phyloP scores from a whole-genome alignment of 768 basidiomycete genomes.

The Gyrodon lividus region DNA sequence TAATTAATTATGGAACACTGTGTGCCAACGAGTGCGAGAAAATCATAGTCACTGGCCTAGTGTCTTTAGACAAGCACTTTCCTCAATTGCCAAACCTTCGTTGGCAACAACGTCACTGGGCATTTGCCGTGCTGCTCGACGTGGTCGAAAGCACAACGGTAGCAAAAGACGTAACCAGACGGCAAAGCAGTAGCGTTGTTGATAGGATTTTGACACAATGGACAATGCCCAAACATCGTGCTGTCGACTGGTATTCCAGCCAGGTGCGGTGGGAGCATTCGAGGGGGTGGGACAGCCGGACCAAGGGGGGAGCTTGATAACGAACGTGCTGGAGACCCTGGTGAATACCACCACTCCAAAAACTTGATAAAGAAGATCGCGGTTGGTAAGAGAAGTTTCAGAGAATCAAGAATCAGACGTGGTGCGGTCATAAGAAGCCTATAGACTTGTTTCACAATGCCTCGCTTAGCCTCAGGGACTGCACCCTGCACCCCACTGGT shows the following conservation, averaged over 20 bases:
- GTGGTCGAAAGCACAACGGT: slow-evolving; percentile 83
- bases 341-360: slow-evolving; percentile 99
- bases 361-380: slow-evolving; percentile 96
- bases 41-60: neutral
- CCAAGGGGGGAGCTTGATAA: slow-evolving; percentile 60
- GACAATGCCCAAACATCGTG: slow-evolving; percentile 77
- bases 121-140: slow-evolving; percentile 77
- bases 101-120: slow-evolving; percentile 81
- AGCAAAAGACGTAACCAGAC: slow-evolving; percentile 94
- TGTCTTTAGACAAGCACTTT: slow-evolving; percentile 72
- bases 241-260: slow-evolving; percentile 64
- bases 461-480: slow-evolving; percentile 28
- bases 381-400: slow-evolving; percentile 77
- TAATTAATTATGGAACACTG: neutral
- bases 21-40: neutral
- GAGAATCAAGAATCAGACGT: slow-evolving; percentile 68
- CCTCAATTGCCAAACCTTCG: slow-evolving; percentile 77
- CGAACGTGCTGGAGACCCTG: slow-evolving; percentile 80
- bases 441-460: slow-evolving; percentile 44
- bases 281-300: slow-evolving; percentile 74
- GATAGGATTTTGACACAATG: slow-evolving; percentile 69
- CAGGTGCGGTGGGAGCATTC: slow-evolving; percentile 72
- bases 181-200: slow-evolving; percentile 89
- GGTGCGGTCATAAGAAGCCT: slow-evolving; percentile 54
- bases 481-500: slow-evolving; percentile 14